These are phyloP conservation scores for Xerocomellus intermedius DNA, from an alignment of 768 basidiomycete species.

Conservation along the genomic window DNA sequence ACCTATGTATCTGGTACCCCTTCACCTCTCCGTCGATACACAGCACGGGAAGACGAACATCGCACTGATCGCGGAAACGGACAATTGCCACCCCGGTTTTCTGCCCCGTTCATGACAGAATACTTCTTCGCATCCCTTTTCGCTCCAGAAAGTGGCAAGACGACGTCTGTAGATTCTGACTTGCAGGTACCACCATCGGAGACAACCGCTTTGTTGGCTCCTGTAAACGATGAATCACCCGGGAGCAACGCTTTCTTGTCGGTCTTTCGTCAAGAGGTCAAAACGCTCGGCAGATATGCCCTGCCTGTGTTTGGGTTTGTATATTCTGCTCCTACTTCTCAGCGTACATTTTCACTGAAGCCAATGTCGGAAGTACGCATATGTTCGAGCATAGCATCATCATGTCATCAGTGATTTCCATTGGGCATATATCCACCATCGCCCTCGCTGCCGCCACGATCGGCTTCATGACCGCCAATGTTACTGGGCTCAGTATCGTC, in stretches of 20 bases:
- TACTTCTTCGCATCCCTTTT: constrained; percentile 1
- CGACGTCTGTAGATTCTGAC: not conserved
- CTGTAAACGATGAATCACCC: constrained; percentile 33
- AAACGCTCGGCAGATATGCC: constrained; percentile 61
- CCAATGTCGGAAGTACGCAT: constrained; percentile 47
- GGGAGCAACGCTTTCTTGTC: constrained; percentile 17
- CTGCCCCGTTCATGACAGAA: constrained; percentile 1
- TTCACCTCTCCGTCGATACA: too few relatives aligned
- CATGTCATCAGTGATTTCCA: constrained; percentile 82
- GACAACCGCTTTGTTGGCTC: constrained; percentile 54
- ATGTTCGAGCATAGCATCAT: constrained; percentile 85
- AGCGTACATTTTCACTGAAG: not conserved
- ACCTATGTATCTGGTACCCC: too few relatives aligned
- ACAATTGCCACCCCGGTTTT: not conserved
- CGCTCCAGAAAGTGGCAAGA: not conserved
- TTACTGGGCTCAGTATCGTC: constrained; percentile 58
- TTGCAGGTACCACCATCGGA: constrained; percentile 34
- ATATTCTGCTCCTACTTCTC: not conserved
- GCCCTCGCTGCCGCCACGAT: constrained; percentile 83
- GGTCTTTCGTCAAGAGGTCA: constrained; percentile 5
- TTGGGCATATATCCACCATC: constrained; percentile 88
- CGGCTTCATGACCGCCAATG: constrained; percentile 72
- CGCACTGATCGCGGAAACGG: not conserved
- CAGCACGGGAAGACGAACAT: constrained; percentile 11
- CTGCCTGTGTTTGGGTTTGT: constrained; percentile 74